These are phyloP conservation scores for Capronia epimyces DNA, from an alignment of 2,329 filamentous ascomycete genomes.

Conservation along the genomic window DNA sequence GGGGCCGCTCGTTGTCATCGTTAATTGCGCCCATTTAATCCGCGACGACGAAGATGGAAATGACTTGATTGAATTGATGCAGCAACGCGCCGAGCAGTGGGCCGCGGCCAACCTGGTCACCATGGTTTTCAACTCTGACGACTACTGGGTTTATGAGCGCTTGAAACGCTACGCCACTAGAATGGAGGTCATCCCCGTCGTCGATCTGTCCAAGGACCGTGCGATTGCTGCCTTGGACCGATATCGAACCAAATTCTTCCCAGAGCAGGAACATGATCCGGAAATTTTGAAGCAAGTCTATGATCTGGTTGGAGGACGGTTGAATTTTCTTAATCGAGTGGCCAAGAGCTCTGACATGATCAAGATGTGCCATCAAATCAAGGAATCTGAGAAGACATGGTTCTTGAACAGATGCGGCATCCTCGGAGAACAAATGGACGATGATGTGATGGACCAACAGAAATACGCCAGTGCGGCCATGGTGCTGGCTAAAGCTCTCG, in stretches of 20 bases:
- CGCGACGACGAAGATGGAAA: slow-evolving; percentile 89
- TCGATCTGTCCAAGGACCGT: slow-evolving; percentile 71
- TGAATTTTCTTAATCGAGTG: slow-evolving; percentile 82
- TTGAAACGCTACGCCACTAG: slow-evolving; percentile 87
- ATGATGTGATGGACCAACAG: slow-evolving; percentile 97
- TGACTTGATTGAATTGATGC: slow-evolving; percentile 86
- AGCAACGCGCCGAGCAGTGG: slow-evolving; percentile 95
- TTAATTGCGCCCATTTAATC: slow-evolving; percentile 89
- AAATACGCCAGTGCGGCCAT: slow-evolving; percentile 93
- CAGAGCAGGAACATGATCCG: slow-evolving; percentile 51
- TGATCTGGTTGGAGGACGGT: slow-evolving; percentile 74
- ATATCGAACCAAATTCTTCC: slow-evolving; percentile 75
- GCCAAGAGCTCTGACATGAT: slow-evolving; percentile 83
- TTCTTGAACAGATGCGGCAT: slow-evolving; percentile 76
- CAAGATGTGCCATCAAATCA: slow-evolving; percentile 67
- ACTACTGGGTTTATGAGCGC: slow-evolving; percentile 97
- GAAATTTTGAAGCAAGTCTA: slow-evolving; percentile 71
- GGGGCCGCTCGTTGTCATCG: slow-evolving; percentile 78
- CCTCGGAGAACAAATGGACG: slow-evolving; percentile 73
- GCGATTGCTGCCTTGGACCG: slow-evolving; percentile 70
- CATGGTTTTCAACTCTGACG: slow-evolving; percentile 86
- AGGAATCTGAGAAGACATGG: slow-evolving; percentile 68
- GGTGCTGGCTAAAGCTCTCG: slow-evolving; percentile 83
- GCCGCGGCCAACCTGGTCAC: slow-evolving; percentile 87
- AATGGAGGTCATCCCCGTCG: slow-evolving; percentile 86